Percentiles rank a stretch among this genome's conserved stretches.
Conservation (phyloP, 2,329 filamentous ascomycete species). For the Trichoderma hamatum region DNA sequence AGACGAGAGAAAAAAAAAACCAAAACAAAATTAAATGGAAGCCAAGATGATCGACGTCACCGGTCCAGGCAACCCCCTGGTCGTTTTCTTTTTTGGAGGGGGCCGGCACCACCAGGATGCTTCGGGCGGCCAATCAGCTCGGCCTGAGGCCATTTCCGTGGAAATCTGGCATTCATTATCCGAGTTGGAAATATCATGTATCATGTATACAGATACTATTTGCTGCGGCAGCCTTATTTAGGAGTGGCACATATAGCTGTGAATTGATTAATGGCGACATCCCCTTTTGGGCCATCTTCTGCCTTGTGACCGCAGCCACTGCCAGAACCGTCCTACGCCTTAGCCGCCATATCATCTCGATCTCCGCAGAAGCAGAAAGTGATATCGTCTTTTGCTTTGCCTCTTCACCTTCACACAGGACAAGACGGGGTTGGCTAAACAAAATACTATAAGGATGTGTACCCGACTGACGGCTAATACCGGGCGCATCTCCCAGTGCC, state of each 20-base stretch:
- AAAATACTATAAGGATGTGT: too few species aligned
- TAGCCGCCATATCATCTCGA: neutral
- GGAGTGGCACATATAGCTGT: neutral
- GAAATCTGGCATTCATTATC: neutral
- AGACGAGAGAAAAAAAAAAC: neutral
- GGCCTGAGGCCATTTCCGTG: neutral
- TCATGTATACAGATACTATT: neutral
- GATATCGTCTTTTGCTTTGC: too few species aligned
- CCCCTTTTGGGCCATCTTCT: neutral
- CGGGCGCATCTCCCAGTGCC: neutral
- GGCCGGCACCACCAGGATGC: conserved; percentile 1
- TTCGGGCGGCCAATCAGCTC: neutral
- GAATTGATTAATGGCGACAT: neutral
- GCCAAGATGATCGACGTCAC: conserved; percentile 23
- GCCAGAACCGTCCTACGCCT: neutral
- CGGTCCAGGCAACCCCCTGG: conserved; percentile 5
- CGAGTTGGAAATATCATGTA: neutral
- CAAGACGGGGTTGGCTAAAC: too few species aligned
- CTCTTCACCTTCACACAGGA: too few species aligned
- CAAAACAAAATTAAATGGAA: neutral
- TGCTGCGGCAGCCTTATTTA: neutral
- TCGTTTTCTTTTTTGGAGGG: neutral
- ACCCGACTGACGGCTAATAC: neutral
- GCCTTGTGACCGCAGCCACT: neutral
- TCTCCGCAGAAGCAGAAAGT: neutral